Conservation (phyloP, 2,329 filamentous ascomycete species). For the Diaporthe australafricana region DNA sequence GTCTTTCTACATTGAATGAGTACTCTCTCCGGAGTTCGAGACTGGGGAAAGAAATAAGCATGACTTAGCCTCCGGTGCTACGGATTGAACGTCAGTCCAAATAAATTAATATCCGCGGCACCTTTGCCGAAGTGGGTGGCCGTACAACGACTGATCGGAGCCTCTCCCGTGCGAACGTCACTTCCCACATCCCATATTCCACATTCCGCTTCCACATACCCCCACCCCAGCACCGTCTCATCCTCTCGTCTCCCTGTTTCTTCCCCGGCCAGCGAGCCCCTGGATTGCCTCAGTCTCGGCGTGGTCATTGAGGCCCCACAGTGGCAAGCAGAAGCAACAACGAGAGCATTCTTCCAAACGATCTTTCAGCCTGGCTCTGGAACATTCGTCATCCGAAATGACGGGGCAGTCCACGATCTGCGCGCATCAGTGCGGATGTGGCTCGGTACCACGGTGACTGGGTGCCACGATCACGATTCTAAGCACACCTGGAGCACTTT, state of each 20-base stretch:
- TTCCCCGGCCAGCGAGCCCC: constrained; percentile 9
- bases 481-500: not conserved
- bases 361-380: constrained; percentile 7
- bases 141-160: not conserved
- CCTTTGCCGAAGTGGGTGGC: constrained; percentile 6
- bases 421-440: constrained; percentile 6
- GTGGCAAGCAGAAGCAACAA: constrained; percentile 12
- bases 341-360: not conserved
- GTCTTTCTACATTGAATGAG: too few species aligned
- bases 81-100: not conserved
- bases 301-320: constrained; percentile 22
- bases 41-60: constrained; percentile 12
- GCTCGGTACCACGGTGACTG: not conserved
- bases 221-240: constrained; percentile 17
- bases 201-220: not conserved
- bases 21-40: not conserved
- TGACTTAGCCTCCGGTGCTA: constrained; percentile 1
- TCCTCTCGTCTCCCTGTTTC: constrained; percentile 19
- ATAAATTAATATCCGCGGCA: constrained; percentile 23
- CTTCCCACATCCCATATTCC: not conserved
- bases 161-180: not conserved
- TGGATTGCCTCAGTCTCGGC: constrained; percentile 16
- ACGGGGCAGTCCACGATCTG: constrained; percentile 14
- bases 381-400: constrained; percentile 28
- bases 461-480: not conserved